Conservation (phyloP, 768 basidiomycete genomes). For the Arthromyces matolae region DNA sequence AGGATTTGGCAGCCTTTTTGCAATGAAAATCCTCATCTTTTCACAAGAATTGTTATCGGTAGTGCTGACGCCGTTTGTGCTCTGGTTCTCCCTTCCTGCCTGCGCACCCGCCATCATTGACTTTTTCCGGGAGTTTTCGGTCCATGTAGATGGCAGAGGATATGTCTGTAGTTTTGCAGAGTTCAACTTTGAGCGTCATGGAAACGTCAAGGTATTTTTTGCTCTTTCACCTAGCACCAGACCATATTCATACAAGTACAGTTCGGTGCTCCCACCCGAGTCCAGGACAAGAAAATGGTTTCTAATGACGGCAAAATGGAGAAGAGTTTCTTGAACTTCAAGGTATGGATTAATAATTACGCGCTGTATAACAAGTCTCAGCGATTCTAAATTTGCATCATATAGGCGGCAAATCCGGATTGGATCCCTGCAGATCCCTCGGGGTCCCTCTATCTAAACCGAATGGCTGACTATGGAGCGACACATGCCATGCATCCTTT, state of each 20-base stretch:
- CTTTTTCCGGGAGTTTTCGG: constrained; percentile 97
- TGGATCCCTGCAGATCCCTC: constrained; percentile 93
- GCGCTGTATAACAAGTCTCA: not conserved
- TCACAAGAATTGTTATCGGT: constrained; percentile 87
- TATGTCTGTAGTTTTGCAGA: constrained; percentile 98
- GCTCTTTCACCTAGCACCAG: not conserved
- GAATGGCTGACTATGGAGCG: constrained; percentile 70
- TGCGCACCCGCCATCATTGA: constrained; percentile 92
- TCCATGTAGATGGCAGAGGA: constrained; percentile 94
- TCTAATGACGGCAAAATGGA: constrained; percentile 98
- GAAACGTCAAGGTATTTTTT: constrained; percentile 71
- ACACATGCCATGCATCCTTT: constrained; percentile 38
- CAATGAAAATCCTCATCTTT: constrained; percentile 89
- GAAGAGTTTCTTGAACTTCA: constrained; percentile 94
- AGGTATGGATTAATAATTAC: no score
- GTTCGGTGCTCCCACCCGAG: constrained; percentile 82
- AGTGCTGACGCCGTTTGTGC: constrained; percentile 87
- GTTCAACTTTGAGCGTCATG: constrained; percentile 95
- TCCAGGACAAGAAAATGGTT: constrained; percentile 68
- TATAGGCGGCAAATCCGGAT: constrained; percentile 85
- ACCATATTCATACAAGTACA: no score
- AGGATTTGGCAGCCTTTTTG: constrained; percentile 88
- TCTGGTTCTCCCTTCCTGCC: constrained; percentile 87
- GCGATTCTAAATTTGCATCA: not conserved
- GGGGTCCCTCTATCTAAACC: constrained; percentile 84